Conservation (phyloP, 2,329 filamentous ascomycete genomes). For the Aspergillus tubingensis region DNA sequence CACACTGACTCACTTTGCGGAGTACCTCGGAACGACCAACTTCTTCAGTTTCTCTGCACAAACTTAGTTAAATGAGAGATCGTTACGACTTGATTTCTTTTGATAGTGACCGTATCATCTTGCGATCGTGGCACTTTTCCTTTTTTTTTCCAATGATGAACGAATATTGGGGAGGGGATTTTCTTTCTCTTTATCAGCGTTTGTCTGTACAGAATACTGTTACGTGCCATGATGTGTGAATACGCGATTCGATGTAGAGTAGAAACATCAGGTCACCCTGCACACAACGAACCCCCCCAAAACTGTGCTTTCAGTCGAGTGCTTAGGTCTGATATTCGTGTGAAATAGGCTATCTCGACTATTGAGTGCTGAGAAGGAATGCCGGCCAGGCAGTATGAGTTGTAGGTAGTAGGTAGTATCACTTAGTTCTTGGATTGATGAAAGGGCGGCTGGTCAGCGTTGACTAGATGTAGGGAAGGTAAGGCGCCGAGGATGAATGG, state of each 20-base stretch:
- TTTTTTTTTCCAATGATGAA: constrained; percentile 10
- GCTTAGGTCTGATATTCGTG: not conserved
- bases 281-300: constrained; percentile 7
- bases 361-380: not conserved
- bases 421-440: too few relatives aligned
- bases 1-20: constrained; percentile 17
- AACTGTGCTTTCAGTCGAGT: not conserved
- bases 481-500: not conserved
- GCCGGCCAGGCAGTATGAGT: not conserved
- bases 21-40: constrained; percentile 31
- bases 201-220: constrained; percentile 31
- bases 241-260: constrained; percentile 25
- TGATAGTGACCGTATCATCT: constrained; percentile 24
- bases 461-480: not conserved
- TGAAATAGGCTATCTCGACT: not conserved
- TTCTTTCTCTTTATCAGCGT: constrained; percentile 25
- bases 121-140: constrained; percentile 22
- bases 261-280: constrained; percentile 19
- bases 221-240: constrained; percentile 21
- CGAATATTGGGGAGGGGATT: constrained; percentile 20
- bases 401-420: not conserved
- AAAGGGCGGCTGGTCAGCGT: not conserved
- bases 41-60: constrained; percentile 32
- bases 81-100: constrained; percentile 37
- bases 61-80: constrained; percentile 43